A percentile compares a stretch with the other conserved stretches of the same genome.
Conservation (phyloP, 768 basidiomycete genomes). For the Leccinum aurantiacum region DNA sequence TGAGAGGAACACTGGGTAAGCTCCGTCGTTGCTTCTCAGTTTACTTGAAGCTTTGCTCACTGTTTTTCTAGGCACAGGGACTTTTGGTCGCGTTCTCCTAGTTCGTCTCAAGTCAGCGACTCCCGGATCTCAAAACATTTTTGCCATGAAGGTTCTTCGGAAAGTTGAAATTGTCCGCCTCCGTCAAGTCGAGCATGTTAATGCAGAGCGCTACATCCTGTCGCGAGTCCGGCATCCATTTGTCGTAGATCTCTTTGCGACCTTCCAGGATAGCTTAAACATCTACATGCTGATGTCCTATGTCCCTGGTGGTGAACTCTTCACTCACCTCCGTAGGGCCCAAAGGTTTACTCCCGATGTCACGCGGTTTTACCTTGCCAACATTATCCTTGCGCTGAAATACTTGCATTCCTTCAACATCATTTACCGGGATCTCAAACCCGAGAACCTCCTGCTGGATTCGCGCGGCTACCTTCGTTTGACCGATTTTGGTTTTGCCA, state of each 20-base stretch:
- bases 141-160: constrained; percentile 87
- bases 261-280: constrained; percentile 94
- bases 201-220: constrained; percentile 92
- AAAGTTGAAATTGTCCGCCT: constrained; percentile 85
- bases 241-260: constrained; percentile 93
- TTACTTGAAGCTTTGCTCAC: constrained; percentile 1
- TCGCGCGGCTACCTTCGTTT: constrained; percentile 90
- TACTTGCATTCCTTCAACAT: constrained; percentile 96
- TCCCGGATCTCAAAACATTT: constrained; percentile 46
- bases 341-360: constrained; percentile 96
- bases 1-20: constrained; percentile 72
- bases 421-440: constrained; percentile 97
- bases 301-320: constrained; percentile 95
- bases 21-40: constrained; percentile 20
- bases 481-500: constrained; percentile 98
- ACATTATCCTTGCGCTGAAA: constrained; percentile 91
- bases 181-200: constrained; percentile 97
- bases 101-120: constrained; percentile 71
- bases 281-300: constrained; percentile 98
- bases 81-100: constrained; percentile 90
- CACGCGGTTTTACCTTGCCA: constrained; percentile 96
- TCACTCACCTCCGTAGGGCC: constrained; percentile 92
- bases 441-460: constrained; percentile 96
- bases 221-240: constrained; percentile 92
- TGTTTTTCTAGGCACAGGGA: constrained; percentile 77